Evolutionary conservation across 2,329 filamentous ascomycete genomes (phyloP).

Genomic region (Tolypocladium tundrense): DNA sequence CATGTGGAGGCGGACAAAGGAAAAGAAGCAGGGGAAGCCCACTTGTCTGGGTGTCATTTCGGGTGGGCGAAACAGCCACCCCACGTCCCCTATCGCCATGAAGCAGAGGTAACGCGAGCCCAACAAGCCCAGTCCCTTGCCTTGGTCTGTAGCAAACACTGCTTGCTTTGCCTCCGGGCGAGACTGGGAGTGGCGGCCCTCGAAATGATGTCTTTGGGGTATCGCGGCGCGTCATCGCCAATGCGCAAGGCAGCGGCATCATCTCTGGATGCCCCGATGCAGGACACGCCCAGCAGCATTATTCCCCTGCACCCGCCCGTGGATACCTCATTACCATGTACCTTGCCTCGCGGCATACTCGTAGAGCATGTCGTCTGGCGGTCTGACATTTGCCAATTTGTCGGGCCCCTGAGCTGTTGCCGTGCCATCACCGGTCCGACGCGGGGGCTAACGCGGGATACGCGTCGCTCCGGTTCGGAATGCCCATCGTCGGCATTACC

Average conservation of each 20-base stretch:
- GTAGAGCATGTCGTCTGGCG: neutral
- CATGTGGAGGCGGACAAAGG: neutral
- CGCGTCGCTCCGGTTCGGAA: neutral
- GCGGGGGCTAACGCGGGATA: neutral
- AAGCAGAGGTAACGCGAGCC: neutral
- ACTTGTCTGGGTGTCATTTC: constrained; percentile 1
- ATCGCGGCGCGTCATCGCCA: neutral
- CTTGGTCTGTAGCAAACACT: neutral
- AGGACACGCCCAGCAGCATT: neutral
- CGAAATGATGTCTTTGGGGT: neutral
- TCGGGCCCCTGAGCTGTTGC: neutral
- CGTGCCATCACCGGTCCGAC: neutral
- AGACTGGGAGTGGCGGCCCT: neutral
- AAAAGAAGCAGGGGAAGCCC: neutral
- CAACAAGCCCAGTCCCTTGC: neutral
- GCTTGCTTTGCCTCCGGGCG: neutral
- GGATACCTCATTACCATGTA: neutral
- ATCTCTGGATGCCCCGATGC: neutral
- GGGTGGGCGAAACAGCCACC: constrained; percentile 1
- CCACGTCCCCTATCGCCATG: neutral
- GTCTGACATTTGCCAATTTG: neutral
- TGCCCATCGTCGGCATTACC: neutral
- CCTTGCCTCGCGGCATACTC: neutral
- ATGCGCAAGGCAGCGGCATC: neutral
- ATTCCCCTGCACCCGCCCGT: neutral